Base-by-base conservation (phyloP, 179 eudicot species). In the Drosera spatulata region DNA sequence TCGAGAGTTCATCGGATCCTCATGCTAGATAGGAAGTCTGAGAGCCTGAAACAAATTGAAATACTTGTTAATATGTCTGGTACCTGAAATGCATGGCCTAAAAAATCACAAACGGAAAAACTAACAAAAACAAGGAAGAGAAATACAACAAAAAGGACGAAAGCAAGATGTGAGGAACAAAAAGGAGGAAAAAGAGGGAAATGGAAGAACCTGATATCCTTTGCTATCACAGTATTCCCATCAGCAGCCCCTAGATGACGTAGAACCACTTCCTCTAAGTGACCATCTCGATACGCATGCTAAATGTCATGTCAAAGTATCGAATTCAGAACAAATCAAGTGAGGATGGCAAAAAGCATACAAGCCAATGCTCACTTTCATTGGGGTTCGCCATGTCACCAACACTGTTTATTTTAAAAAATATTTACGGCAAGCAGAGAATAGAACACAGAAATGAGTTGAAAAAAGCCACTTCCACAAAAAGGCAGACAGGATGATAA, bases 201-300 rank as follows among this genome's bases (percentile, higher is more conserved):
- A 15, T 39, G 56, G 39, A 4, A 10, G 45, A 57, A 88, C 99
- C 89, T 84, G 13, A 86, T 80, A 71, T 84, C 61, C 77, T 86
- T 93, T 47, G 87, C 82, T 62, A 93, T 89, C 56, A 93, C 84
- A 62, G 86, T 82, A 46, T 78, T 59, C 37, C 96, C 95, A 78
- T 86, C 96, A 60, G 87, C 95, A 72, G 79, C 85, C 63, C 85
- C 95, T 68, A 93, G 88, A 74, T 84, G 95, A 63, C 96, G 95
- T 66, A 93, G 40, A 65, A 65, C 79, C 39, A 84, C 95, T 76
- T 89, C 95, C 69, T 93, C 99, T 63, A 84, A 73, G 61, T 74
- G 82, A 56, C 95, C 95, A 86, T 93, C 99, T 55, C 79, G 90
- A 75, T 76, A 86, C 60, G 95, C 85, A 81, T 89, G 99, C 96